phyloP scores from a whole-genome alignment of 805 yeast species.

The Sporopachydermia quercuum region DNA sequence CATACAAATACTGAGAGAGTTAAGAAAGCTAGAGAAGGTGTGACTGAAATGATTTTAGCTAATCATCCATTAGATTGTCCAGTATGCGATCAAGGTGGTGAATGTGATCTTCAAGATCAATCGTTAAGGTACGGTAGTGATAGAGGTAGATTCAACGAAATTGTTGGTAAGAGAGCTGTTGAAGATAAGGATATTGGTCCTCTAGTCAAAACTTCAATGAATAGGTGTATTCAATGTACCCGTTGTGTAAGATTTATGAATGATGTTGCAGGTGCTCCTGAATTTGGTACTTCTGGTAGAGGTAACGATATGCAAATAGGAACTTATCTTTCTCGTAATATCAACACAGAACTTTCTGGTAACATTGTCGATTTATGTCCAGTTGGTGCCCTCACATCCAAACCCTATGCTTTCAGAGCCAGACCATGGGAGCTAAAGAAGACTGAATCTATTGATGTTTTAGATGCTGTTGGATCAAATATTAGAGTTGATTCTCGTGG shows the following conservation, averaged over 20 bases:
- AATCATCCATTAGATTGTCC: conserved; percentile 91
- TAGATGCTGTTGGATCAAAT: conserved; percentile 73
- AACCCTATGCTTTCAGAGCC: conserved; percentile 85
- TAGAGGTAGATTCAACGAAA: conserved; percentile 72
- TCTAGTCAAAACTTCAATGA: conserved; percentile 78
- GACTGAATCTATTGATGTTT: conserved; percentile 74
- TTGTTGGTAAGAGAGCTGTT: conserved; percentile 76
- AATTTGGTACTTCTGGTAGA: conserved; percentile 77
- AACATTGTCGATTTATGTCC: conserved; percentile 82
- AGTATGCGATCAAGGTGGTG: conserved; percentile 90
- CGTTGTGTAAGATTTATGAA: conserved; percentile 82
- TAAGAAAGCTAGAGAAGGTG: conserved; percentile 76
- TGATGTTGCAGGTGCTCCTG: conserved; percentile 88
- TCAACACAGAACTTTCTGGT: conserved; percentile 75
- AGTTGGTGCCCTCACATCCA: conserved; percentile 80
- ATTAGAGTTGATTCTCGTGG: conserved; percentile 81
- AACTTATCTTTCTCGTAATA: conserved; percentile 71
- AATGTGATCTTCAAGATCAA: conserved; percentile 86
- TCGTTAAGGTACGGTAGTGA: conserved; percentile 71
- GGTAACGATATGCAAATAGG: conserved; percentile 91
- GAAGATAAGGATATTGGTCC: conserved; percentile 89
- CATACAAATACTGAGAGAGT: conserved; percentile 67
- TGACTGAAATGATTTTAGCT: conserved; percentile 74
- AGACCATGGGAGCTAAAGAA: conserved; percentile 89
- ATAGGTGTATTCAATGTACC: conserved; percentile 85